Conservation (phyloP, 148 eudicot species). For the Diospyros lotus region DNA sequence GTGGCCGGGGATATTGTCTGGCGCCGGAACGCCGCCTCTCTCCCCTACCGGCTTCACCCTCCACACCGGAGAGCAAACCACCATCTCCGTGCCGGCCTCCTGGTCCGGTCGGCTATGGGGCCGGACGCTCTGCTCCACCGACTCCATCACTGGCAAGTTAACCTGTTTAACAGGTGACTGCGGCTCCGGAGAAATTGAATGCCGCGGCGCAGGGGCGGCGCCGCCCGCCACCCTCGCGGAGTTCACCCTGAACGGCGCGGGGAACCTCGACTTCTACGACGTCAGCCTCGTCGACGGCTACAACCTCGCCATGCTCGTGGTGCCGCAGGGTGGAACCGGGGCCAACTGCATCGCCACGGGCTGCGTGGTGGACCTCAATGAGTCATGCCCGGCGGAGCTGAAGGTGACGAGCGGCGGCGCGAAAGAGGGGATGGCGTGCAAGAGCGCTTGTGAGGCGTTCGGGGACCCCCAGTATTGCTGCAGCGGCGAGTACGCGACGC, state of each 20-base stretch:
- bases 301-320: slow-evolving; percentile 56
- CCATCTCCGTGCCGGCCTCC: slow-evolving; percentile 37
- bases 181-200: slow-evolving; percentile 42
- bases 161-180: slow-evolving; percentile 69
- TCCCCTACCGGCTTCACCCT: slow-evolving; percentile 67
- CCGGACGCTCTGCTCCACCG: slow-evolving; percentile 50
- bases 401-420: slow-evolving; percentile 13
- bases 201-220: slow-evolving; percentile 53
- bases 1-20: slow-evolving; percentile 77
- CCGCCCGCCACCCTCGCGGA: slow-evolving; percentile 85
- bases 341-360: slow-evolving; percentile 53
- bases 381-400: slow-evolving; percentile 47
- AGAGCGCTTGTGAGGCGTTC: slow-evolving; percentile 77
- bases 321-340: slow-evolving; percentile 47
- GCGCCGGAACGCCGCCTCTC: slow-evolving; percentile 57
- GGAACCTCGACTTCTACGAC: slow-evolving; percentile 70
- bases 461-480: slow-evolving; percentile 69
- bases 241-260: slow-evolving; percentile 64
- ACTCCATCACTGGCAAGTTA: slow-evolving; percentile 43
- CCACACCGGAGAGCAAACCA: slow-evolving; percentile 27
- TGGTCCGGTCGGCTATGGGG: slow-evolving; percentile 98
- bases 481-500: slow-evolving; percentile 58
- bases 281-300: slow-evolving; percentile 90
- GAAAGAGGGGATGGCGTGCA: slow-evolving; percentile 48
- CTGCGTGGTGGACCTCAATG: slow-evolving; percentile 53